Conservation (phyloP, 331 rosid species). For the Phaseolus coccineus region DNA sequence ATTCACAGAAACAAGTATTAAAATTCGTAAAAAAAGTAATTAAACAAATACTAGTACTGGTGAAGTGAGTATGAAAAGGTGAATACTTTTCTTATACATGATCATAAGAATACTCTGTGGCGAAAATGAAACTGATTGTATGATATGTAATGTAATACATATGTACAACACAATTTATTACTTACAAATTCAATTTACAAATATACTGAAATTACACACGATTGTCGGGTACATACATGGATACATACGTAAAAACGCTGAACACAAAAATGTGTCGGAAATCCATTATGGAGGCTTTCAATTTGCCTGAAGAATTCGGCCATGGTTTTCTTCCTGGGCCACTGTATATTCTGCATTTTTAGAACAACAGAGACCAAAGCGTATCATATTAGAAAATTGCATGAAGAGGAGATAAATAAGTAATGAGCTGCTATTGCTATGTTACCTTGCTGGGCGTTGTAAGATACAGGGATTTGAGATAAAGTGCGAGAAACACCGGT, state of each 20-base stretch:
- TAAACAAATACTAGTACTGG: too few relatives aligned
- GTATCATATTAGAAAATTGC: background rate
- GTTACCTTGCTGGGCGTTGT: constrained; percentile 58
- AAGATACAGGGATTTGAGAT: constrained; percentile 49
- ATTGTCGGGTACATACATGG: constrained; percentile 25
- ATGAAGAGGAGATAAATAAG: background rate
- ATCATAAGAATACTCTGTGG: constrained; percentile 1
- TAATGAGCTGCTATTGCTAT: background rate
- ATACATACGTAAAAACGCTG: constrained; percentile 20
- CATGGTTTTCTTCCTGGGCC: constrained; percentile 48
- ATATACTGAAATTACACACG: constrained; percentile 8
- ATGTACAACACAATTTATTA: constrained; percentile 41
- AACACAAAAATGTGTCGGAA: constrained; percentile 8
- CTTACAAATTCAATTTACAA: constrained; percentile 41
- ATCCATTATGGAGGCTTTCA: constrained; percentile 36
- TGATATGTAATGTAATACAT: constrained; percentile 18
- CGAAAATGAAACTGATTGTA: background rate
- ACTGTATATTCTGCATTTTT: constrained; percentile 58
- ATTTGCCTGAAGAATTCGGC: constrained; percentile 56
- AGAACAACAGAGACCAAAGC: background rate
- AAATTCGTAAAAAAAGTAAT: too few relatives aligned
- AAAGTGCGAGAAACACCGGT: constrained; percentile 16
- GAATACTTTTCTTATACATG: background rate
- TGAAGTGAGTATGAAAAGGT: constrained; percentile 11
- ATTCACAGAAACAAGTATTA: background rate